Base-by-base conservation (phyloP, 1,139 yeast genomes). In the Barnettozyma hawaiiensis region DNA sequence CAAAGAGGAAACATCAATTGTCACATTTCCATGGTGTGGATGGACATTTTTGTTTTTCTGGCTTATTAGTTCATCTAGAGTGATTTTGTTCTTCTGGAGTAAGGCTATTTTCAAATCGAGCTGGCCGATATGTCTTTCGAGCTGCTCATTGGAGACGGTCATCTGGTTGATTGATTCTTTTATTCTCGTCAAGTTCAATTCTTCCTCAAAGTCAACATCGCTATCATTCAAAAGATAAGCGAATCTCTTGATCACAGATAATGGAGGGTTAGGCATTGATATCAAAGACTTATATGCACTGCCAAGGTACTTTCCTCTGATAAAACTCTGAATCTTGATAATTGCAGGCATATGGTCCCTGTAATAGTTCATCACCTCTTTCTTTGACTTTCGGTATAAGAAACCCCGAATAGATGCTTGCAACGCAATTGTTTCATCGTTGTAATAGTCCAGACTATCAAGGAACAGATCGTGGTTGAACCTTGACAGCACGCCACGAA, bases 31-130 rank as follows among this genome's bases (percentile, higher is more conserved):
- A 8, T 59, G 59, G 19, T 59, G 56, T 28, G 54, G 50, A 4
- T 58, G 50, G 29, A 61, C 39, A 15, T 42, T 58, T 46, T 68
- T 67, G 50, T 73, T 76, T 52, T 78, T 75, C 48, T 79, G 76
- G 47, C 75, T 68, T 39, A 81, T 65, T 37, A 85, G 71, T 50
- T 86, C 95, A 52, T 86, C 95, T 28, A 87, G 64, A 1, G 92
- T 75, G 47, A 86, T 81, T 54, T 84, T 85, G 61, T 86, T 85
- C 58, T 82, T 85, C 49, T 83, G 85, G 40, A 87, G 67, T 40
- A 86, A 62, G 2, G 87, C 86, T 54, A 87, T 80, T 56, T 86
- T 89, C 52, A 85, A 75, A 57, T 90, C 96, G 53, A 90, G 71
- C 51, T 85, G 84, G 50, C 84, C 89, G 48, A 90, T 78, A 48